Base-by-base conservation (phyloP, 441 rosid genomes). In the Geranium incanum region DNA sequence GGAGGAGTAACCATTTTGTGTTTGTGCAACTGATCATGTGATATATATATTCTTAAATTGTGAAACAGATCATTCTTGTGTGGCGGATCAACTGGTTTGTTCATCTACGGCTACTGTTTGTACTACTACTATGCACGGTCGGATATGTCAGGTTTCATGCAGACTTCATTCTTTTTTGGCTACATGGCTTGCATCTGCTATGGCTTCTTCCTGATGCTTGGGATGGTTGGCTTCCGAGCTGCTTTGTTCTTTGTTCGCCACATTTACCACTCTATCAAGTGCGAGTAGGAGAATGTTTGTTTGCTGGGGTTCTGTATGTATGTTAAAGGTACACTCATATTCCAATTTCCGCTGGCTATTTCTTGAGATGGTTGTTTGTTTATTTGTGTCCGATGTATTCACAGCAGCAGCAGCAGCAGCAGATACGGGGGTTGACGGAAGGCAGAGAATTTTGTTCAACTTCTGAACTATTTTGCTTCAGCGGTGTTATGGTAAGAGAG, bases 91-190 rank as follows among this genome's bases (percentile, higher is more conserved):
- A 84, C 87, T 3, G 86, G 83, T 2, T n/a, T 81, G 67, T 84
- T 84, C 60, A 81, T 84, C 63, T 84, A 79, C 28, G 84, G 77
- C 13, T 83, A 84, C 62, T 82, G 85, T 81, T 75, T 82, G 75
- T 84, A 84, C 71, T 84, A 84, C 80, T 82, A 84, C 76, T 69
- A 77, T 64, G 86, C 86, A 5, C 72, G 86, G 4, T 84, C 87
- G 1, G 86, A 82, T 57, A 84, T 84, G 87, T 82, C 87, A 0
- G 87, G 87, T 48, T 84, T 84, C 76, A 80, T 84, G 87, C 87
- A 84, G 73, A 84, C 85, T 28, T 82, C 87, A 5, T 84, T 84
- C 78, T 84, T 84, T 84, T 84, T 84, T 2, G 87, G 87, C 5
- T 84, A 84, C 79, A 84, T 84, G 87, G 87, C 85, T 0, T 84